phyloP scores from a whole-genome alignment of 352 stramenopile genomes.

The Blastocystis sp. region DNA sequence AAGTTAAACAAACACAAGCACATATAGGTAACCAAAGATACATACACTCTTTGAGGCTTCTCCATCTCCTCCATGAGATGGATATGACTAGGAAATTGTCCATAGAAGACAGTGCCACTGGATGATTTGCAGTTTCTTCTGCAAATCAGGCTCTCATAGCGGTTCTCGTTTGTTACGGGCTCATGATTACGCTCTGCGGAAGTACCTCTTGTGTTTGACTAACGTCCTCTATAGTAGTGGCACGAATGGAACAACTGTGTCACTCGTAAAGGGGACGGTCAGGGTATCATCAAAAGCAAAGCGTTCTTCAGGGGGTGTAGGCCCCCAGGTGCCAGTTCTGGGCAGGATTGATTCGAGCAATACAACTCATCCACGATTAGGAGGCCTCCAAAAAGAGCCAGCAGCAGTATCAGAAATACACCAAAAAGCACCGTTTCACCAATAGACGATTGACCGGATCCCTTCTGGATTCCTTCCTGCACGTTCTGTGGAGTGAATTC shows the following conservation, averaged over 20 bases:
- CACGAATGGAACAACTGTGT: not conserved
- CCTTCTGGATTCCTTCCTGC: no score
- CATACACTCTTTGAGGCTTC: not conserved
- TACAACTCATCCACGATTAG: no score
- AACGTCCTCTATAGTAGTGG: not conserved
- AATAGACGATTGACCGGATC: no score
- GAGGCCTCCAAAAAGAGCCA: no score
- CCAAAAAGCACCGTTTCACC: no score
- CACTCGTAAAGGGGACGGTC: not conserved
- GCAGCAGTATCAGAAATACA: no score
- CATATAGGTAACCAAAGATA: slow-evolving; percentile 8
- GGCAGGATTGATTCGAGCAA: no score
- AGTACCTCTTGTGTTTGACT: not conserved
- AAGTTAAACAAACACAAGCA: not conserved
- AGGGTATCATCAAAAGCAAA: not conserved
- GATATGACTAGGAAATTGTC: not conserved
- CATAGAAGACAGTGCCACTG: not conserved
- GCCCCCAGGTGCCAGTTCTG: no score
- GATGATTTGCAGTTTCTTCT: not conserved
- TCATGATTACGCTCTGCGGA: not conserved
- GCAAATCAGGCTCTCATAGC: not conserved
- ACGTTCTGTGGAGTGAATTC: no score
- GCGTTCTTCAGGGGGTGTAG: no score
- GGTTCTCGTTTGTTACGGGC: not conserved
- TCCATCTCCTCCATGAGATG: not conserved